Percentiles rank a stretch among this genome's conserved stretches.
Evolutionary conservation across 108 stramenopile genomes (phyloP).

Genomic region (Discostella pseudostelligera): DNA sequence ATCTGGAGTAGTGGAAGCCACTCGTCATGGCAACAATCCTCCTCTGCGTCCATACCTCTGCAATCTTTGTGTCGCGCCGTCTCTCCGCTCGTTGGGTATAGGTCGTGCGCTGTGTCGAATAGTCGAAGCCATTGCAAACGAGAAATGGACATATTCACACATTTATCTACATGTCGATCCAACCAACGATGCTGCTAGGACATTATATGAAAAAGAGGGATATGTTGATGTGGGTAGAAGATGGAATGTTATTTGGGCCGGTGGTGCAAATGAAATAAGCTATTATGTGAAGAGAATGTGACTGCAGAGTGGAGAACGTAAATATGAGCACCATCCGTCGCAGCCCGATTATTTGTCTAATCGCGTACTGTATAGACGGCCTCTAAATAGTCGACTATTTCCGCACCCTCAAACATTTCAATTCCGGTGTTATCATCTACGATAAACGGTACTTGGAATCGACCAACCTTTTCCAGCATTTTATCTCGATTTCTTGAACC

Average conservation of each 20-base stretch:
- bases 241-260: constrained; percentile 85
- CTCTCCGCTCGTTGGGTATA: constrained; percentile 57
- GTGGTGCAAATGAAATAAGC: constrained; percentile 68
- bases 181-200: constrained; percentile 74
- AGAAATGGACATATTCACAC: constrained; percentile 62
- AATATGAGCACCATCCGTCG: too few relatives aligned
- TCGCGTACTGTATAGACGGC: constrained; percentile 64
- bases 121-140: constrained; percentile 72
- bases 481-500: constrained; percentile 80
- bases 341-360: not conserved
- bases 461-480: constrained; percentile 71
- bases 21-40: constrained; percentile 18
- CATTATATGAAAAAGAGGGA: constrained; percentile 71
- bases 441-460: constrained; percentile 87
- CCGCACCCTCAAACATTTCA: constrained; percentile 74
- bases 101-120: constrained; percentile 71
- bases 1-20: not conserved
- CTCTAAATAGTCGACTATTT: constrained; percentile 86
- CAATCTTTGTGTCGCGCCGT: constrained; percentile 75
- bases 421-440: constrained; percentile 87
- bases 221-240: constrained; percentile 68
- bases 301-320: constrained; percentile 11
- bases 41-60: constrained; percentile 79
- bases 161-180: constrained; percentile 82
- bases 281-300: constrained; percentile 68